Evolutionary conservation across 805 yeast species (phyloP), one percentile per base, ranked within the genome.

Genomic region (Ogataea henricii): DNA sequence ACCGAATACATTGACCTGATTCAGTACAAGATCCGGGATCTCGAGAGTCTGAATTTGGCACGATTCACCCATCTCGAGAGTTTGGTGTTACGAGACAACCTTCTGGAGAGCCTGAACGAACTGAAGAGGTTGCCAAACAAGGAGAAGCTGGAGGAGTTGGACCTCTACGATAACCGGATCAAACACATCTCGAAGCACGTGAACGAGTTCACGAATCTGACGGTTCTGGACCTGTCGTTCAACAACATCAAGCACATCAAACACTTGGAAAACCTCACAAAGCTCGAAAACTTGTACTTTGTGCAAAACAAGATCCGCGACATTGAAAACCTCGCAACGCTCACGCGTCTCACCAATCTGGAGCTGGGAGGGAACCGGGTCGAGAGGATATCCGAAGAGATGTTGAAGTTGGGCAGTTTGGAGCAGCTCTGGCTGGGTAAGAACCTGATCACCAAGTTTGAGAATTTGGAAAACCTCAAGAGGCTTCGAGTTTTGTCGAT

Each of bases 291-390:
- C 52, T 63, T 94, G 36, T 94, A 82, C 63, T 82, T 94, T 67
- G 96, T 95, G 33, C 97, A 92, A 63, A 94, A 94, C 67, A 86
- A 81, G 59, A 89, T 94, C 46, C 66, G 77, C 13, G 83, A 79
- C 49, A 89, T 94, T 55, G 83, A 82, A 55, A 83, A 84, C 56
- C 55, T 92, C 41, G 80, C 79, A 12, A 72, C 74, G 1, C 71
- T 89, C 48, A 66, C 64, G 1, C 72, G 79, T 16, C 67, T 94
- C 53, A 77, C 69, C 44, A 87, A 85, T 55, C 70, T 94, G 46
- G 99, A 94, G 67, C 73, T 94, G 34, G 99, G 98, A 10, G 99
- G 97, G 20, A 94, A 94, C 67, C 75, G 81, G 48, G 77, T 89
- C 39, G 74, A 79, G 37, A 65, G 59, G 34, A 81, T 87, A 38